A percentile compares a stretch with the other conserved stretches of the same genome.
Conservation (phyloP, 129 eudicot genomes). For the Chrysanthemum seticuspe region DNA sequence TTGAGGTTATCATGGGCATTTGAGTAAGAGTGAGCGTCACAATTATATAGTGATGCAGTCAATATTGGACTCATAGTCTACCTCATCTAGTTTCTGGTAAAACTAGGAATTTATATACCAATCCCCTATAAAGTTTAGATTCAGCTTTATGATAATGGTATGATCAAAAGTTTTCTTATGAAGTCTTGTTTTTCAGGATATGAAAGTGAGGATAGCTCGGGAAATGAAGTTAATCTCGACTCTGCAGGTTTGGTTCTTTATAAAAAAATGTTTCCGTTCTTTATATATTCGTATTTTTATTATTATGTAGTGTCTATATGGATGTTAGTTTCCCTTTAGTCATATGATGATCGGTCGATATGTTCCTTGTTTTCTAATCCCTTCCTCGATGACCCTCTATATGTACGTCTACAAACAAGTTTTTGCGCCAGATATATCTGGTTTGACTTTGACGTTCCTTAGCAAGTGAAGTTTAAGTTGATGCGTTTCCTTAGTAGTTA, state of each 20-base stretch:
- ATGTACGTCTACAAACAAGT: too few species aligned
- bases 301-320: neutral
- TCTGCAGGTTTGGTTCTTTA: constrained; percentile 58
- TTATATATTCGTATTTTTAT: neutral
- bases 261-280: neutral
- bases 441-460: too few species aligned
- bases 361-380: too few species aligned
- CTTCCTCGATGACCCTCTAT: too few species aligned
- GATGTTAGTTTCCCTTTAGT: neutral
- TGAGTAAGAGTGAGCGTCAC: neutral
- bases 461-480: too few species aligned
- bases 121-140: neutral
- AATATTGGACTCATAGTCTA: neutral
- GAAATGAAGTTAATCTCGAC: constrained; percentile 71
- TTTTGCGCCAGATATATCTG: too few species aligned
- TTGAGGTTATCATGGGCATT: neutral
- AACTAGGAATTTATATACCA: neutral
- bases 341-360: neutral
- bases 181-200: constrained; percentile 53
- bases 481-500: too few species aligned
- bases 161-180: neutral
- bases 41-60: neutral
- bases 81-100: neutral
- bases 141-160: neutral
- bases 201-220: constrained; percentile 91